A percentile compares a stretch with the other conserved stretches of the same genome.
These are phyloP conservation scores for Skeletonema marinoi DNA, from an alignment of 108 stramenopile genomes.

Conservation along the genomic window DNA sequence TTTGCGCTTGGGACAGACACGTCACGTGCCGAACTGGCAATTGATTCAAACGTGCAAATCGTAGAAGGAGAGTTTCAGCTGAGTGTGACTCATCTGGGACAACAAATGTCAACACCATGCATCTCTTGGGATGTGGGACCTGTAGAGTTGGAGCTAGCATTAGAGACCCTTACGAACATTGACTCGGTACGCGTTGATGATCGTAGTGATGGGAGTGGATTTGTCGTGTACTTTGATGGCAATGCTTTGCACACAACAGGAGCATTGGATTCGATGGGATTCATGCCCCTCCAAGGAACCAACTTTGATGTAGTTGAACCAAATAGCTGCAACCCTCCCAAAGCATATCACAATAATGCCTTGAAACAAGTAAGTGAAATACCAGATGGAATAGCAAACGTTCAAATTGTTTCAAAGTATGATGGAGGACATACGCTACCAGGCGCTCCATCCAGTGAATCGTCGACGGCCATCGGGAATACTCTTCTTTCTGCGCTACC, in stretches of 20 bases:
- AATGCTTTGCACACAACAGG: conserved; percentile 50
- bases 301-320: conserved; percentile 33
- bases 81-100: conserved; percentile 30
- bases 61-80: conserved; percentile 47
- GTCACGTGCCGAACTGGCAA: conserved; percentile 35
- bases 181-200: conserved; percentile 59
- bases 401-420: conserved; percentile 23
- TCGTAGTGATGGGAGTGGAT: conserved; percentile 47
- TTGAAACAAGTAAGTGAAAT: conserved; percentile 34
- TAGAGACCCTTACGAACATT: conserved; percentile 52
- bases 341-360: conserved; percentile 47
- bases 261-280: conserved; percentile 13
- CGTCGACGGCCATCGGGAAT: conserved; percentile 17
- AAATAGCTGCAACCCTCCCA: conserved; percentile 42
- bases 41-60: conserved; percentile 42
- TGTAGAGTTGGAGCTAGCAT: conserved; percentile 38
- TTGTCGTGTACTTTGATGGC: conserved; percentile 66
- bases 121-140: conserved; percentile 66
- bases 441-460: conserved; percentile 21
- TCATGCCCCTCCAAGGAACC: conserved; percentile 24
- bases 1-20: conserved; percentile 60
- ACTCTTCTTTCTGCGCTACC: conserved; percentile 39
- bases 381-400: conserved; percentile 34
- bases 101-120: conserved; percentile 45
- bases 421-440: conserved; percentile 36